Conservation (phyloP, 139 green algal genomes). For the Micromonas commoda region DNA sequence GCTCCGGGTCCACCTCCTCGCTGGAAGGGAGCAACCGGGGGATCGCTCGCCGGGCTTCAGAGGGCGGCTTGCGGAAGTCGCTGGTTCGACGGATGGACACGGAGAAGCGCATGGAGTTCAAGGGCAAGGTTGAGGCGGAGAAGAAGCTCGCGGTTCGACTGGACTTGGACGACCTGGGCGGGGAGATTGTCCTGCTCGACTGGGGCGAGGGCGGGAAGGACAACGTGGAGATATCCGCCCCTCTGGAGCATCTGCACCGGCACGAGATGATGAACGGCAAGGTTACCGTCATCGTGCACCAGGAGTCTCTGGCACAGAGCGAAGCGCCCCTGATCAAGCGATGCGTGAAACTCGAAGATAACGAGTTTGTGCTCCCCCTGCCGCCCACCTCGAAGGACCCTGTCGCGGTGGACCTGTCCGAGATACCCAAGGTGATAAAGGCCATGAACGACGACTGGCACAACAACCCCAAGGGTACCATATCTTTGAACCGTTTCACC, state of each 20-base stretch:
- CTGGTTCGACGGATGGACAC: too few relatives aligned
- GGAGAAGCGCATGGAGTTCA: too few relatives aligned
- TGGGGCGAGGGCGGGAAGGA: constrained; percentile 15
- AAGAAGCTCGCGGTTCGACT: constrained; percentile 21
- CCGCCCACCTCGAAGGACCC: neutral
- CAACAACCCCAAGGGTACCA: neutral
- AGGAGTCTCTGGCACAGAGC: neutral
- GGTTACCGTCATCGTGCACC: neutral
- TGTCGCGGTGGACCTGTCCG: constrained; percentile 23
- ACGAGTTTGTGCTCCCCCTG: constrained; percentile 26
- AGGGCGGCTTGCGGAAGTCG: too few relatives aligned
- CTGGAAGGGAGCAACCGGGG: too few relatives aligned
- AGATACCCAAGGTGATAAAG: constrained; percentile 20
- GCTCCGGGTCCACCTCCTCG: too few relatives aligned
- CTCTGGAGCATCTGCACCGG: neutral
- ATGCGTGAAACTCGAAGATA: constrained; percentile 35
- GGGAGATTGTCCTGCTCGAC: constrained; percentile 29
- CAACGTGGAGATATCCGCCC: neutral
- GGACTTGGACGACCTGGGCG: constrained; percentile 33
- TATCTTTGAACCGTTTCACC: constrained; percentile 22
- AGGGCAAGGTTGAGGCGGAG: neutral
- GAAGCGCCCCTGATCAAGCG: neutral
- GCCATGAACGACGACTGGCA: constrained; percentile 26
- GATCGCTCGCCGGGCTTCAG: too few relatives aligned
- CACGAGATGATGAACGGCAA: neutral